A percentile compares a stretch with the other conserved stretches of the same genome.
phyloP scores from a whole-genome alignment of 2,329 filamentous ascomycete genomes.

The Fusarium siculi region DNA sequence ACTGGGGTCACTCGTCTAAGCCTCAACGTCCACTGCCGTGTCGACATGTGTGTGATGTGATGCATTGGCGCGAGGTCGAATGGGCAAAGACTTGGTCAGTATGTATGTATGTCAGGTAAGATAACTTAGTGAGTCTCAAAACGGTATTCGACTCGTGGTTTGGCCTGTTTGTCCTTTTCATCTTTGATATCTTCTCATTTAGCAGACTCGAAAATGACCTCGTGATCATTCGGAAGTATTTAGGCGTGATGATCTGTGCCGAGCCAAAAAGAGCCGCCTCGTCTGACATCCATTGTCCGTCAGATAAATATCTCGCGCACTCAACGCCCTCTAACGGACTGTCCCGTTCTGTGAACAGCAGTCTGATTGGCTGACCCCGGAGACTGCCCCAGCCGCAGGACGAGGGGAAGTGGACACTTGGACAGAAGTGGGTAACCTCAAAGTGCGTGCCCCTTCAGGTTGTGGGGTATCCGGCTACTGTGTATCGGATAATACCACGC shows the following conservation, averaged over 20 bases:
- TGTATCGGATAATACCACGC: neutral
- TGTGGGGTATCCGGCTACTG: slow-evolving; percentile 30
- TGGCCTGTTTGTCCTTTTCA: neutral
- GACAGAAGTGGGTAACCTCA: neutral
- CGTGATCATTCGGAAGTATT: slow-evolving; percentile 11
- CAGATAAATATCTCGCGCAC: slow-evolving; percentile 34
- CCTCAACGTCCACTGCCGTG: slow-evolving; percentile 39
- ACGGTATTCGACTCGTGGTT: neutral
- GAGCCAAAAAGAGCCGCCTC: slow-evolving; percentile 36
- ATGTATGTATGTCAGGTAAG: neutral
- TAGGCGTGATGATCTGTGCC: slow-evolving; percentile 16
- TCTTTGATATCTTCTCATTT: neutral
- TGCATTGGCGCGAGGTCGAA: slow-evolving; percentile 18
- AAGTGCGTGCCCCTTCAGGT: slow-evolving; percentile 14
- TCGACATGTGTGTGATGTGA: slow-evolving; percentile 39
- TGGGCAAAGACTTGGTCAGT: neutral
- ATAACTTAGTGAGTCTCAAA: neutral
- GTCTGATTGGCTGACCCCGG: slow-evolving; percentile 26
- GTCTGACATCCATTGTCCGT: slow-evolving; percentile 14
- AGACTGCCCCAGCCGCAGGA: slow-evolving; percentile 39
- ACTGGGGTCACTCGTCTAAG: slow-evolving; percentile 35
- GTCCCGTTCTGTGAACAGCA: slow-evolving; percentile 12
- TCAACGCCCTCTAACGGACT: slow-evolving; percentile 25
- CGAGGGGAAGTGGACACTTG: slow-evolving; percentile 41
- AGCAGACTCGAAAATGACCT: neutral